Base-by-base conservation (phyloP, 495 filamentous ascomycete genomes). In the Jackrogersella multiformis region DNA sequence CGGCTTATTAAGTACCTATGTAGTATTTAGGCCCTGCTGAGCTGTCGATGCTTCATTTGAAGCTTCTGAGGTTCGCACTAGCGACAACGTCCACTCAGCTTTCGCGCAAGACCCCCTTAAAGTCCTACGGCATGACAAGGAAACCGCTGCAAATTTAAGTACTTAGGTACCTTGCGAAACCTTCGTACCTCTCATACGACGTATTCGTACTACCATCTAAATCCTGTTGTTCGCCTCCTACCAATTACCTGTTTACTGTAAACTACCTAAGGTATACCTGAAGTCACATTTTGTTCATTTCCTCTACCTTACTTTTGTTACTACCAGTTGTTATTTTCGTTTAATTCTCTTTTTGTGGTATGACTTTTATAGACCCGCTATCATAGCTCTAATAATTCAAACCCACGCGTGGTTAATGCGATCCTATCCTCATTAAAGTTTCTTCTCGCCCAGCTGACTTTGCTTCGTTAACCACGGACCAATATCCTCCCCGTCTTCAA, bases 81-180 rank as follows among this genome's bases (percentile, higher is more conserved):
- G n/a, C 5, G 30, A 7, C 34, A 57, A 23, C 61, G 34, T 24
- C 61, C 61, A 64, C 12, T 57, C 24, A 49, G 45, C 18, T 45
- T 55, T 53, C 36, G 46, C 16, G 41, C 36, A 61, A 23, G 9
- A 42, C 28, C 48, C 24, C 54, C 51, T 53, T 42, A 12, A 23
- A 52, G 45, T 65, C 52, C 38, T 68, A 8, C 41, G 65, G 59
- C 65, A 64, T 46, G 65, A 59, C 65, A 64, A 68, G 59, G 36
- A 63, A 59, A 5, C 45, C 30, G n/a, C 32, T 46, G 34, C 46
- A 56, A 62, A 34, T 26, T 34, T 48, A 10, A 18, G 8, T 24
- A 21, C 42, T 2, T 46, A 13, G 4, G 45, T 4, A 15, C 5
- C 45, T 4, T 48, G 20, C 45, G 23, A 48, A 48, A 48, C 30